Evolutionary conservation across 257 asterid species (phyloP).

Genomic region (Petrea volubilis): DNA sequence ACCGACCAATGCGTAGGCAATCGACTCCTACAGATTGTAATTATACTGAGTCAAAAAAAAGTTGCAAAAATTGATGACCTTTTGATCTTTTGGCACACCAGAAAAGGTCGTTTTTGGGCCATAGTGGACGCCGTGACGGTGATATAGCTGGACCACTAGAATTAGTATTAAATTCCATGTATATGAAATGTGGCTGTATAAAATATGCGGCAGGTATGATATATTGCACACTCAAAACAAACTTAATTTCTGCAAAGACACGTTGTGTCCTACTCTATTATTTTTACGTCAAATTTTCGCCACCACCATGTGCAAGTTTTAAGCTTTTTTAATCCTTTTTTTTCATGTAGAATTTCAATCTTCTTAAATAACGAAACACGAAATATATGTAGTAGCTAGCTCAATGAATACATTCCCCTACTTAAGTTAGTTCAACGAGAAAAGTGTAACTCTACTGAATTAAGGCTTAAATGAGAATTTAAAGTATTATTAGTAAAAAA

Average conservation of each 20-base stretch:
- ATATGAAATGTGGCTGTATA: neutral
- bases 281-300: constrained; percentile 29
- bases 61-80: constrained; percentile 21
- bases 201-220: neutral
- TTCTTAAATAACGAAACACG: neutral
- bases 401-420: too few relatives aligned
- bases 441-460: too few relatives aligned
- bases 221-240: neutral
- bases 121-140: constrained; percentile 23
- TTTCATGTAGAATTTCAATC: neutral
- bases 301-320: constrained; percentile 9
- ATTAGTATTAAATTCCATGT: neutral
- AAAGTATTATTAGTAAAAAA: too few relatives aligned
- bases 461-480: too few relatives aligned
- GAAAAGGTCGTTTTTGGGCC: constrained; percentile 18
- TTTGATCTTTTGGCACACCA: constrained; percentile 28
- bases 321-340: neutral
- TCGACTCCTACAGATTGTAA: constrained; percentile 33
- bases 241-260: neutral
- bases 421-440: too few relatives aligned
- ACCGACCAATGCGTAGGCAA: constrained; percentile 11
- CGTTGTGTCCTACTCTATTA: constrained; percentile 17
- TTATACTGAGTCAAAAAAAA: constrained; percentile 32
- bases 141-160: constrained; percentile 19
- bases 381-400: too few relatives aligned